Conservation (phyloP, 768 basidiomycete species). For the Tubosaeta sp. region DNA sequence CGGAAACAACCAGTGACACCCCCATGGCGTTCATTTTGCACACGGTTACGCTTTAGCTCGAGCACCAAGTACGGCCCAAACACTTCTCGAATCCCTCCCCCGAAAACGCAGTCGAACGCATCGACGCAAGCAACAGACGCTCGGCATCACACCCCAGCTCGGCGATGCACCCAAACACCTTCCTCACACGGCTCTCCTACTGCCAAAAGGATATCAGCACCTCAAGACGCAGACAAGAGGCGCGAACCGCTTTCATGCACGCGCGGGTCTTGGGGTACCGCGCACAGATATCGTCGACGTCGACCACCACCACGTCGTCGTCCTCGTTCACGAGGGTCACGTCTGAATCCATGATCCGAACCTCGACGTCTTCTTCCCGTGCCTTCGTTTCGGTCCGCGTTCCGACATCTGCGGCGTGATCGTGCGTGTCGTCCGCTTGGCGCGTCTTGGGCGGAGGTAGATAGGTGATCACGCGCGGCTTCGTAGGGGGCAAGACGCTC, state of each 20-base stretch:
- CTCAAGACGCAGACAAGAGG: not conserved
- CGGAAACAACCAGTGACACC: no score
- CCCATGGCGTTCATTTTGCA: no score
- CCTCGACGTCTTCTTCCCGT: not conserved
- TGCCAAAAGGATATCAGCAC: not conserved
- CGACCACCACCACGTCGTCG: slow-evolving; percentile 9
- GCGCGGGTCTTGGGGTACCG: slow-evolving; percentile 18
- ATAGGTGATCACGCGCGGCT: slow-evolving; percentile 26
- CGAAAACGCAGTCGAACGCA: not conserved
- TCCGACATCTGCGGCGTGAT: not conserved
- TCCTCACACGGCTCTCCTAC: slow-evolving; percentile 14
- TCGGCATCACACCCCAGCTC: slow-evolving; percentile 9
- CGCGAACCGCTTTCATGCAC: slow-evolving; percentile 24
- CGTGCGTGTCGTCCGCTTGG: not conserved
- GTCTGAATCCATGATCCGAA: slow-evolving; percentile 21
- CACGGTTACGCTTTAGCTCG: not conserved
- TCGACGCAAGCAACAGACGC: not conserved
- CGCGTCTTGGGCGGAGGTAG: slow-evolving; percentile 22
- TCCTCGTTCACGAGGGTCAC: slow-evolving; percentile 27
- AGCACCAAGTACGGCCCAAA: not conserved
- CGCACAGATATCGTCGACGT: slow-evolving; percentile 17
- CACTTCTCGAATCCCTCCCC: not conserved
- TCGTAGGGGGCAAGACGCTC: not conserved
- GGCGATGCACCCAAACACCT: slow-evolving; percentile 10
- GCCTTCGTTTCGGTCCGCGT: not conserved